Evolutionary conservation across 2,329 filamentous ascomycete genomes (phyloP).

Genomic region (Diaporthe amygdali): DNA sequence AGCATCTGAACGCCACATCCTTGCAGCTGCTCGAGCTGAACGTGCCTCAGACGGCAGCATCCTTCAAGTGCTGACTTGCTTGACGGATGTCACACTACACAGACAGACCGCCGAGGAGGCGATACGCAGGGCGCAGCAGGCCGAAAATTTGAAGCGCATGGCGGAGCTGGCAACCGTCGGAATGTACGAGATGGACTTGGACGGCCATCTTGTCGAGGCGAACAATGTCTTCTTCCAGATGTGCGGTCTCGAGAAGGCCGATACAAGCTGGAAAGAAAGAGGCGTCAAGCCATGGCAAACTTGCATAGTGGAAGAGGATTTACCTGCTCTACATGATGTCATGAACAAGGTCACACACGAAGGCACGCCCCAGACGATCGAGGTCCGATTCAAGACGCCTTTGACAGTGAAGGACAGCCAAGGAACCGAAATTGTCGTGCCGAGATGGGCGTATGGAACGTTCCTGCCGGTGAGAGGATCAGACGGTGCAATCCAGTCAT

Average conservation of each 20-base stretch:
- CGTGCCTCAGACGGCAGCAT: slow-evolving; percentile 47
- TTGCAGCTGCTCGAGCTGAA: slow-evolving; percentile 54
- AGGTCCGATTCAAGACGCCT: slow-evolving; percentile 53
- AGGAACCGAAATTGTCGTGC: slow-evolving; percentile 48
- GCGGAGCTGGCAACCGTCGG: slow-evolving; percentile 60
- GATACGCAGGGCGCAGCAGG: slow-evolving; percentile 53
- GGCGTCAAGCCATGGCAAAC: slow-evolving; percentile 49
- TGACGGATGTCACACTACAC: slow-evolving; percentile 57
- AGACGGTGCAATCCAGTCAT: slow-evolving; percentile 52
- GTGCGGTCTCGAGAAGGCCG: slow-evolving; percentile 52
- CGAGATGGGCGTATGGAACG: slow-evolving; percentile 54
- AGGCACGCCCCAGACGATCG: slow-evolving; percentile 49
- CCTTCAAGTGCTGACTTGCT: slow-evolving; percentile 51
- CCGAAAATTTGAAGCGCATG: slow-evolving; percentile 59
- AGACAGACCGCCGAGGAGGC: slow-evolving; percentile 55
- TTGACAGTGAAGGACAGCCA: slow-evolving; percentile 51
- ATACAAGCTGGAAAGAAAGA: slow-evolving; percentile 35
- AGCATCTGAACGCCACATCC: slow-evolving; percentile 46
- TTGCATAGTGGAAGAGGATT: slow-evolving; percentile 52
- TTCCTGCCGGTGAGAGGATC: slow-evolving; percentile 55
- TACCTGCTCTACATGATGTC: slow-evolving; percentile 44
- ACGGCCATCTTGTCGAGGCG: slow-evolving; percentile 53
- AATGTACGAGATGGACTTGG: slow-evolving; percentile 59
- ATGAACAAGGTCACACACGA: slow-evolving; percentile 45
- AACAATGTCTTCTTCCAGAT: slow-evolving; percentile 61